Evolutionary conservation across 2,329 filamentous ascomycete species (phyloP), one percentile per base, ranked within the genome.

Genomic region (Cladosporium sp.): DNA sequence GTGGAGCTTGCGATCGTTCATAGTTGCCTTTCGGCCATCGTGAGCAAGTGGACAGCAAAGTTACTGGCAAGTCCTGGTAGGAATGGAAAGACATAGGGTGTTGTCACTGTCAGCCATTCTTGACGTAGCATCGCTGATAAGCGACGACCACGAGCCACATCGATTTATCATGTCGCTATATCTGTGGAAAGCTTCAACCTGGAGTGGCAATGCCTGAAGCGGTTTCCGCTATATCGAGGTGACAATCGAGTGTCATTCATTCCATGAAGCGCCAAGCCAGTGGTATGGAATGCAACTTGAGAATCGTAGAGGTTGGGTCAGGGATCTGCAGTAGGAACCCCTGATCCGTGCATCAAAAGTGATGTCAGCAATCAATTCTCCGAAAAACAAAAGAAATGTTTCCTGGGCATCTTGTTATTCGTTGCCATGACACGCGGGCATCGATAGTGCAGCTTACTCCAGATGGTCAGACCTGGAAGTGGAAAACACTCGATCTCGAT

Each of bases 261-360:
- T 58, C 56, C 32, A 7, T 26, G 4, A n/a, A 16, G 34, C 46
- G 56, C 56, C 56, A 58, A 58, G 36, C 6, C 25, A 8, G 23
- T 58, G 36, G 56, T 58, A 43, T 58, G 56, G 56, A 58, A 46
- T 39, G 32, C 14, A 25, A 30, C 7, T 8, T 58, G n/a, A 26
- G 32, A 57, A 57, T 57, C n/a, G 32, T 14, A 25, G 58, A 49
- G 58, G 58, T 21, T 51, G 58, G 58, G n/a, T 25, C 39, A 23
- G 26, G 13, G 57, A 59, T 59, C 36, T 59, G 57, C 57, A 48
- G 54, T 39, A 16, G 14, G 56, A 58, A 58, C 56, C 56, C 56
- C 56, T 58, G 56, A 58, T 43, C 36, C 56, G 56, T 58, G 56
- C 56, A 39, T 58, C 3, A 14, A 39, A 23, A 18, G 56, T 58